Evolutionary conservation across 495 filamentous ascomycete genomes (phyloP).

Genomic region (Chaetomium tenue): DNA sequence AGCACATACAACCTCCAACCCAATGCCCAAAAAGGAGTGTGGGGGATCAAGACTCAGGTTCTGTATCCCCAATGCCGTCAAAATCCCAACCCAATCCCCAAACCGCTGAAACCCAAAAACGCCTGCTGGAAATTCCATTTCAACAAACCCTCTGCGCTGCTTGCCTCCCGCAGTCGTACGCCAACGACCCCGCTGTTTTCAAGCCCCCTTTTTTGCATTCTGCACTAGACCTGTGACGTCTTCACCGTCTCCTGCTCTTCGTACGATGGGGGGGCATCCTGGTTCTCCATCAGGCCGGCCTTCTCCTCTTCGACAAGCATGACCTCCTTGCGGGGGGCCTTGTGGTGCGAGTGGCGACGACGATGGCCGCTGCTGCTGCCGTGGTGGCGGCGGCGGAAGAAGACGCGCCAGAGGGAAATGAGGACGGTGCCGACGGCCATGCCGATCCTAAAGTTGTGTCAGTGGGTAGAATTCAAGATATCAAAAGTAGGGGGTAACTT

Average conservation of each 20-base stretch:
- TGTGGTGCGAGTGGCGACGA: slow-evolving; percentile 33
- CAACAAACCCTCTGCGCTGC: not conserved
- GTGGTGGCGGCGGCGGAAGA: slow-evolving; percentile 32
- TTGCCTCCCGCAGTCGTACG: not conserved
- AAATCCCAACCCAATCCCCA: not conserved
- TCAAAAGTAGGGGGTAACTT: slow-evolving; percentile 27
- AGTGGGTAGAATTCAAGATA: not conserved
- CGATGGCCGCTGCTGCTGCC: slow-evolving; percentile 25
- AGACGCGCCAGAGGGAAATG: slow-evolving; percentile 47
- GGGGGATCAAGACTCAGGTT: not conserved
- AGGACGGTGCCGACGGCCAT: slow-evolving; percentile 52
- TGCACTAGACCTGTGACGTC: slow-evolving; percentile 17
- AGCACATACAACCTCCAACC: not conserved
- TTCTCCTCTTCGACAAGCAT: slow-evolving; percentile 41
- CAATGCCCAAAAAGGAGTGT: slow-evolving; percentile 13
- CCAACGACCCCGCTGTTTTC: not conserved
- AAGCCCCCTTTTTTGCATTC: not conserved
- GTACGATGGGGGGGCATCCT: slow-evolving; percentile 46
- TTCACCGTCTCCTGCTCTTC: slow-evolving; percentile 26
- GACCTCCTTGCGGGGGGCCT: slow-evolving; percentile 34
- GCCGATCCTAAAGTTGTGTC: slow-evolving; percentile 38
- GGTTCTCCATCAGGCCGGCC: slow-evolving; percentile 42
- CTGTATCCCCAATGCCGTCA: not conserved
- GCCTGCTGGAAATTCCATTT: slow-evolving; percentile 4
- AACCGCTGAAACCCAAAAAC: slow-evolving; percentile 8